These are phyloP conservation scores for Trichoderma endophyticum DNA, from an alignment of 2,329 filamentous ascomycete species.

Conservation along the genomic window DNA sequence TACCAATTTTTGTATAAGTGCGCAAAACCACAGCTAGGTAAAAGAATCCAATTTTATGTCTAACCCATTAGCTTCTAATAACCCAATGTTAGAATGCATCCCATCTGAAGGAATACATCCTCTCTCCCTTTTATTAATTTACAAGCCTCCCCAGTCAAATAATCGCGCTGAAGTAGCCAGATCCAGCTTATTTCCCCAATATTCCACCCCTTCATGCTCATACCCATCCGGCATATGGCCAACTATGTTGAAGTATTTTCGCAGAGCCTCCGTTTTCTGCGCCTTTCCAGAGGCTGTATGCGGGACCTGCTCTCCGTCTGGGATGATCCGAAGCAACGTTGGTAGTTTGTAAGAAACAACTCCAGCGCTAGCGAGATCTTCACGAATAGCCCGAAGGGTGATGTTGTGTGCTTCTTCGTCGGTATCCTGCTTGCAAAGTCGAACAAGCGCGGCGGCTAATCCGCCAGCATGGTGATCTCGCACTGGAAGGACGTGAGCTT, in stretches of 20 bases:
- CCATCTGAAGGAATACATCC: background rate
- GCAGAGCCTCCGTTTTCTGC: background rate
- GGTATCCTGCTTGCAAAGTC: background rate
- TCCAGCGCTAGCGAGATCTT: background rate
- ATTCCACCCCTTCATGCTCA: background rate
- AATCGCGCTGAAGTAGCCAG: background rate
- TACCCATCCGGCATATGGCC: background rate
- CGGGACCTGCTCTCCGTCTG: background rate
- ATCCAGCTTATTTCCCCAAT: background rate
- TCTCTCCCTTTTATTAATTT: fast-evolving
- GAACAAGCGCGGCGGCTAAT: background rate
- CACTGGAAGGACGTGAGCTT: background rate
- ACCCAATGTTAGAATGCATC: background rate
- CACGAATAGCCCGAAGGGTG: background rate
- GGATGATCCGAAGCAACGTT: background rate
- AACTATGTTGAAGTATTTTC: background rate
- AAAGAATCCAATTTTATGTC: background rate
- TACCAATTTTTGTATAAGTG: background rate
- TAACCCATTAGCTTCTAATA: background rate
- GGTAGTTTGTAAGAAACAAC: background rate
- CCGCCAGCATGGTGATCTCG: background rate
- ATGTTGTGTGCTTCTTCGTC: background rate
- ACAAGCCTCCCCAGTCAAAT: background rate
- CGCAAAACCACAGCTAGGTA: background rate
- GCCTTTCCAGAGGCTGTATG: background rate